Evolutionary conservation across 176 grass and related monocot species (phyloP).

Genomic region (Phoenix dactylifera): DNA sequence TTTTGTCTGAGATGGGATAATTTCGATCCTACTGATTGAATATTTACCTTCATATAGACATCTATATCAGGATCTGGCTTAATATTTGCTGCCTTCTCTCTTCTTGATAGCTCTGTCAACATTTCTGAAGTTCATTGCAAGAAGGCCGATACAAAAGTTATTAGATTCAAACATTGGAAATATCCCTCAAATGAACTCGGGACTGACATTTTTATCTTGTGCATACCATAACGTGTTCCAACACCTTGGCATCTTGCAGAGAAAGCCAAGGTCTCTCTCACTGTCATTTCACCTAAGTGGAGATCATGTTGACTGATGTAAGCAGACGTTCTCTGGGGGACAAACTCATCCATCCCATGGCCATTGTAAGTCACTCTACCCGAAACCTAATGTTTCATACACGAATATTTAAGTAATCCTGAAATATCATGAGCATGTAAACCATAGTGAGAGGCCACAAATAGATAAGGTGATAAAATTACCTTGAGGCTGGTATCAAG

Average conservation of each 20-base stretch:
- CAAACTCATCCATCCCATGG: constrained; percentile 18
- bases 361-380: constrained; percentile 32
- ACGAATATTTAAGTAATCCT: too few species aligned
- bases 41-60: constrained; percentile 37
- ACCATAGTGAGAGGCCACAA: too few species aligned
- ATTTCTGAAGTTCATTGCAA: constrained; percentile 16
- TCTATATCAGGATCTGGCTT: constrained; percentile 33
- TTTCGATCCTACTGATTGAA: neutral
- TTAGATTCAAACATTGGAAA: too few species aligned
- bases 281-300: constrained; percentile 25
- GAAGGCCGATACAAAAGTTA: too few species aligned
- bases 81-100: constrained; percentile 26
- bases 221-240: constrained; percentile 15
- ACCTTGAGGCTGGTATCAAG: constrained; percentile 11
- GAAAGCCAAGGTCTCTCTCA: constrained; percentile 24
- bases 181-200: too few species aligned
- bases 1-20: too few species aligned
- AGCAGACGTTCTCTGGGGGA: constrained; percentile 16
- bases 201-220: too few species aligned
- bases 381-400: constrained; percentile 5
- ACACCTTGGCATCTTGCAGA: constrained; percentile 30
- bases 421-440: too few species aligned
- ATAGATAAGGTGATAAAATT: too few species aligned
- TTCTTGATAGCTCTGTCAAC: constrained; percentile 22
- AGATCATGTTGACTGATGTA: constrained; percentile 29